Percentiles rank a stretch among this genome's conserved stretches.
Evolutionary conservation across 2,329 filamentous ascomycete genomes (phyloP).

Genomic region (Penicillium sp.): DNA sequence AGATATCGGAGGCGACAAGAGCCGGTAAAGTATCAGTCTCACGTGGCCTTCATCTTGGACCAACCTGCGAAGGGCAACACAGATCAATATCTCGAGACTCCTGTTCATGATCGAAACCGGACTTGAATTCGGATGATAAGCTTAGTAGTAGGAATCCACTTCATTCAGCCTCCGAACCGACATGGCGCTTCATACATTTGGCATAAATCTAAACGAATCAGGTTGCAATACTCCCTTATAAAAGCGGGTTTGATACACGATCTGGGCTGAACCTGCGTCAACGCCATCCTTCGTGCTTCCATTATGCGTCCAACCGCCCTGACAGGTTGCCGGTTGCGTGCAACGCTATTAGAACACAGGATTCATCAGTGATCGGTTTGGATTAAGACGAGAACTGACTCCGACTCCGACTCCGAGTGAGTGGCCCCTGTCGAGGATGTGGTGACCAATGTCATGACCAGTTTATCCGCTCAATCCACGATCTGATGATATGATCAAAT

Average conservation of each 20-base stretch:
- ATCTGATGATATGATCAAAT: not conserved
- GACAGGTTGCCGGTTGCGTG: not conserved
- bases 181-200: not conserved
- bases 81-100: constrained; percentile 10
- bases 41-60: not conserved
- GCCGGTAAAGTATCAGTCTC: constrained; percentile 1
- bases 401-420: constrained; percentile 8
- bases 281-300: not conserved
- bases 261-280: not conserved
- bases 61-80: constrained; percentile 3
- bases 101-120: not conserved
- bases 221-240: not conserved
- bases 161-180: constrained; percentile 8
- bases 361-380: not conserved
- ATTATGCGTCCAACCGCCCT: not conserved
- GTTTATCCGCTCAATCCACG: not conserved
- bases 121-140: constrained; percentile 5
- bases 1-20: not conserved
- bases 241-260: not conserved
- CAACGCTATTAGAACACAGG: not conserved
- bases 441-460: not conserved
- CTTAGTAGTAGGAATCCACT: constrained; percentile 3
- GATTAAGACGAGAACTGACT: not conserved
- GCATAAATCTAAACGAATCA: constrained; percentile 14
- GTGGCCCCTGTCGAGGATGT: not conserved